Conservation (phyloP, 2,329 filamentous ascomycete genomes). For the Diaporthe sp. region DNA sequence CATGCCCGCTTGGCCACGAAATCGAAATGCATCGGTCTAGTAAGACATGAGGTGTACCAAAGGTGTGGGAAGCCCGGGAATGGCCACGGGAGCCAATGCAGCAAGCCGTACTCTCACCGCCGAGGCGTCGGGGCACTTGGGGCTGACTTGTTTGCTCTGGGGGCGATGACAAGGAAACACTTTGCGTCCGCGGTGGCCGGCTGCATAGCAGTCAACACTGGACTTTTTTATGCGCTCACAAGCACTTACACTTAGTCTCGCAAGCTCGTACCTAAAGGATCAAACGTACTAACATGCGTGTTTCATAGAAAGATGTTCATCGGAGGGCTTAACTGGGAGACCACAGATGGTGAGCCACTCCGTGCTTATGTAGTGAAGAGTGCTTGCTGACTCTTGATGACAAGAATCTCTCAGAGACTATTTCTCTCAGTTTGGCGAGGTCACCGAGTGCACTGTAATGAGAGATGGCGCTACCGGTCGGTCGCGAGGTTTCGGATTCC, state of each 20-base stretch:
- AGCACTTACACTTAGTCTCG: constrained; percentile 36
- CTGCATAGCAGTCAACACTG: not conserved
- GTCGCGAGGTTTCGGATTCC: constrained; percentile 95
- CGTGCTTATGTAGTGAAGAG: constrained; percentile 2
- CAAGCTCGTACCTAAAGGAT: not conserved
- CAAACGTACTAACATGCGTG: constrained; percentile 44
- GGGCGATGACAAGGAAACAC: not conserved
- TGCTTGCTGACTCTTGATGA: constrained; percentile 17
- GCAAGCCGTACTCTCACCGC: constrained; percentile 16
- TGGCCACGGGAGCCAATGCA: constrained; percentile 8
- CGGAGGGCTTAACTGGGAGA: constrained; percentile 98
- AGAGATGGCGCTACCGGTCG: constrained; percentile 93
- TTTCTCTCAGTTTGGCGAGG: constrained; percentile 97
- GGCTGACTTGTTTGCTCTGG: constrained; percentile 10
- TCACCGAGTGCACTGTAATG: constrained; percentile 99
- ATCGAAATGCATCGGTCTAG: constrained; percentile 17
- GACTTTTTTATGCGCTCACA: not conserved
- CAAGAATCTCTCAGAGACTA: constrained; percentile 96
- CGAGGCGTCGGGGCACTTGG: constrained; percentile 1
- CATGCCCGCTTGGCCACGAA: constrained; percentile 11
- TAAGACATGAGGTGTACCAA: constrained; percentile 20
- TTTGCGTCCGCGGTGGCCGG: not conserved
- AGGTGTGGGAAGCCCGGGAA: not conserved
- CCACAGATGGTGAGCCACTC: constrained; percentile 86
- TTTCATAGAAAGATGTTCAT: constrained; percentile 97